Base-by-base conservation (phyloP, 1,284 basidiomycete genomes). In the Ceratobasidium sp. region DNA sequence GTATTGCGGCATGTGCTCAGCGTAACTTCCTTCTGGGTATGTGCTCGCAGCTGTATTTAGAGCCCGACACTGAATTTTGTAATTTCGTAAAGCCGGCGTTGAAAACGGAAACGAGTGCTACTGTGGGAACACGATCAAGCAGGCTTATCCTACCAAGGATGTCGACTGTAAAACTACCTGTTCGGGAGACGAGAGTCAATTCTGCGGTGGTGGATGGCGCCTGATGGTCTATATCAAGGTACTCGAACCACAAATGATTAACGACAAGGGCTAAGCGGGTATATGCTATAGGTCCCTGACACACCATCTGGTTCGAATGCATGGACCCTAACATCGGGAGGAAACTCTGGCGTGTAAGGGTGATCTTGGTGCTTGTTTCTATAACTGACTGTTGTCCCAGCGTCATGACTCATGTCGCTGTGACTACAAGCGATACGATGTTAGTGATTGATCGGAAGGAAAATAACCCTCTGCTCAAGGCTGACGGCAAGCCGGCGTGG, bases 51-150 rank as follows among this genome's bases (percentile, higher is more conserved):
- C 6, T 25, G 47, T 6, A 21, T 14, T 27, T 46, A n/a, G 42
- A 14, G 14, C 42, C 7, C 19, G 42, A 27, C 6, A 50, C 23
- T 27, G 21, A 50, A 27, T 50, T 21, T n/a, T 7, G 14, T 50
- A 6, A 6, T 14, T 50, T 6, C 33, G 21, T 39, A 41, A n/a
- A 56, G 69, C 69, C 2, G 69, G 64, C 7, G 33, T 70, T 14
- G 69, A 70, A 27, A 69, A 54, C 39, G 60, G 62, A 25, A 44
- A 50, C 8, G 69, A 70, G 25, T 68, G 69, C 29, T 68, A 56
- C 23, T 70, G 69, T 33, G 69, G 62, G 11, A 67, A 70, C 29
- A 41, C 39, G 14, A 49, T 67, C 36, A 56, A 56, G 33, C 14
- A 27, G 19, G 54, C 54, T 33, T 56, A 56, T 19, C 54, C 54